Percentiles rank a stretch among this genome's conserved stretches.
phyloP scores from a whole-genome alignment of 78 protist genomes.

The Paratrimastix pyriformis region DNA sequence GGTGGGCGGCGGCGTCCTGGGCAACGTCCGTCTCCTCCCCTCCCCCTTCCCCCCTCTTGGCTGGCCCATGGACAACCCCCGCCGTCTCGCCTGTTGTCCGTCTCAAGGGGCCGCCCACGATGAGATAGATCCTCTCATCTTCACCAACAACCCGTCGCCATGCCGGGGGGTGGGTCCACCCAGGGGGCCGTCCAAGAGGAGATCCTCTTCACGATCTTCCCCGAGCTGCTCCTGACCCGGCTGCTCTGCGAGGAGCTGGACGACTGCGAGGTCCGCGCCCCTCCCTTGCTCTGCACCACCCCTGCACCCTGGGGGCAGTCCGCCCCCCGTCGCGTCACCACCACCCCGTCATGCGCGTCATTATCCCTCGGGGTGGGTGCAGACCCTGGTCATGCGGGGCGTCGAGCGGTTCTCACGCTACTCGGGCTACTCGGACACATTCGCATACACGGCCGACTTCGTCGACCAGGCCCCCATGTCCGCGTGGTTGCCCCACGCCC shows the following conservation, averaged over 20 bases:
- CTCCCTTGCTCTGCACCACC: too few relatives aligned
- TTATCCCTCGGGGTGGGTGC: too few relatives aligned
- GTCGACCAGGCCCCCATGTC: too few relatives aligned
- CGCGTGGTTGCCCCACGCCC: too few relatives aligned
- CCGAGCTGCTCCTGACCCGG: background rate
- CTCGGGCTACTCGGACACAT: background rate
- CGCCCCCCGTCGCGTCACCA: too few relatives aligned
- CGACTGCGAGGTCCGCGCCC: background rate
- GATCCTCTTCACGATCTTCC: constrained; percentile 8
- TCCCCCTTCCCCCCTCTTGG: background rate
- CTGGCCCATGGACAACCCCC: background rate
- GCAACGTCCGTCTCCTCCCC: background rate
- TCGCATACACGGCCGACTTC: too few relatives aligned
- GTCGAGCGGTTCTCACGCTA: constrained; percentile 1
- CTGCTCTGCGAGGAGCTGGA: background rate
- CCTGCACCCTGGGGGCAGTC: too few relatives aligned
- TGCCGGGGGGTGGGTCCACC: background rate
- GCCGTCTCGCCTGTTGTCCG: background rate
- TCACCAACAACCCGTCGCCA: background rate
- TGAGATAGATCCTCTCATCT: too few relatives aligned
- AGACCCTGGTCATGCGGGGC: background rate
- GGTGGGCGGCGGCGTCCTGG: constrained; percentile 1
- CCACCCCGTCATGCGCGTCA: too few relatives aligned
- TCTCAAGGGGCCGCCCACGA: too few relatives aligned
- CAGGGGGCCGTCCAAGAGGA: constrained; percentile 14